phyloP scores from a whole-genome alignment of 192 early-diverging fungal species.

The Backusella tuberculispora region DNA sequence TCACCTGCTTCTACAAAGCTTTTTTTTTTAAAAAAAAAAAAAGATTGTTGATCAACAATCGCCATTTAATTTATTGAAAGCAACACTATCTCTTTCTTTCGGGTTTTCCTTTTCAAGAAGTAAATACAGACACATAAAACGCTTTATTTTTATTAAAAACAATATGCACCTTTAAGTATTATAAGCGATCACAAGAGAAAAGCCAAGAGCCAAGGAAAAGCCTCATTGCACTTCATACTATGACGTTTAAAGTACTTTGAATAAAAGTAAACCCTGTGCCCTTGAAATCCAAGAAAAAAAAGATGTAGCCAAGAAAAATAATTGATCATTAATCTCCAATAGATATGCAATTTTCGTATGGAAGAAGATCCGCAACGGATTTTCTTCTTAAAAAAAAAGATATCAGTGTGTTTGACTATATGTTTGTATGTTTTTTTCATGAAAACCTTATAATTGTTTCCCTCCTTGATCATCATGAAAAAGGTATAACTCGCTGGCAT shows the following conservation, averaged over 20 bases:
- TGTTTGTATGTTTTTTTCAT: background rate
- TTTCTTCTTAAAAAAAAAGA: too few species aligned
- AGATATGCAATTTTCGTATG: background rate
- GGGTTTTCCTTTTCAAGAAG: background rate
- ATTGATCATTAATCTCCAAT: background rate
- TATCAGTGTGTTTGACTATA: too few species aligned
- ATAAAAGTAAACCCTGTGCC: background rate
- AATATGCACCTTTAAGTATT: background rate
- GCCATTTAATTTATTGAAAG: background rate
- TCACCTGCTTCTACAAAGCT: too few species aligned
- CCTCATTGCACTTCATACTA: background rate
- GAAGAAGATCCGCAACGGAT: background rate
- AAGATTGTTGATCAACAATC: background rate
- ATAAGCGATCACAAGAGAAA: background rate
- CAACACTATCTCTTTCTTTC: background rate
- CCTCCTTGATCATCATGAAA: background rate
- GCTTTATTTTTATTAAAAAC: background rate
- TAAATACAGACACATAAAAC: background rate
- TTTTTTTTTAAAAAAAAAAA: background rate
- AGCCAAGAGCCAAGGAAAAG: conserved; percentile 14
- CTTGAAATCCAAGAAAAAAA: background rate
- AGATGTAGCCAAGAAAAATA: background rate
- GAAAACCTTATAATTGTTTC: background rate
- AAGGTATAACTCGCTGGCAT: background rate
- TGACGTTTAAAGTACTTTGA: background rate